Evolutionary conservation across 2,329 filamentous ascomycete genomes (phyloP), one percentile per base, ranked within the genome.

Genomic region (Xylariaceae sp.): DNA sequence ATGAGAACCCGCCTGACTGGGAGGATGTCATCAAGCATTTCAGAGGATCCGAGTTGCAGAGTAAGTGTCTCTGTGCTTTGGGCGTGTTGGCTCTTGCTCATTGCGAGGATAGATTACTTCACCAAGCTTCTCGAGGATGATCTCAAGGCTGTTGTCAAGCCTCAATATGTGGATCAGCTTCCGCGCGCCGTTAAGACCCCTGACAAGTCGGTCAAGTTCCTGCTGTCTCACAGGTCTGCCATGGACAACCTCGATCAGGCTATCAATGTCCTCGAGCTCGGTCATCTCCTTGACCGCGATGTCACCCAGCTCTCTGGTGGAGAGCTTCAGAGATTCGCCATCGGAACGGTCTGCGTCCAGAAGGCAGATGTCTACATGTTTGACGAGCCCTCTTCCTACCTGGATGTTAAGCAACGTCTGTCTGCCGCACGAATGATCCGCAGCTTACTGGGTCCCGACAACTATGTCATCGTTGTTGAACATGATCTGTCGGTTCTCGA

Each of bases 311-410:
- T 98, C 15, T 98, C 92, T 45, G 93, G 92, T 75, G 92, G 92
- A 72, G 93, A 98, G 65, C 75, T 98, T 56, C 92, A 98, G 65
- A 83, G 92, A 64, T 98, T 98, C 53, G 92, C 92, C 51, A 95
- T 98, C 50, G 92, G 85, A 53, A 85, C 90, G 32, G 88, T 94
- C 43, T 94, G 89, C 54, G 89, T 96, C 15, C 90, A 96, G 61
- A 80, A 94, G 54, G 90, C 90, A 49, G 92, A 98, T 60, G 87
- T 94, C 9, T 98, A 98, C 73, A 96, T 98, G 92, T 98, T 98
- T 55, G 92, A 98, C 63, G 92, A 98, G 69, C 93, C 93, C 13
- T 96, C 90, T 25, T 98, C 92, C 23, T 98, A 95, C 64, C 77
- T 98, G 38, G 93, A 98, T 83, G 92, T 98, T 58, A 96, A 96